Conservation (phyloP, 2,329 filamentous ascomycete genomes). For the Aspergillus sojae region DNA sequence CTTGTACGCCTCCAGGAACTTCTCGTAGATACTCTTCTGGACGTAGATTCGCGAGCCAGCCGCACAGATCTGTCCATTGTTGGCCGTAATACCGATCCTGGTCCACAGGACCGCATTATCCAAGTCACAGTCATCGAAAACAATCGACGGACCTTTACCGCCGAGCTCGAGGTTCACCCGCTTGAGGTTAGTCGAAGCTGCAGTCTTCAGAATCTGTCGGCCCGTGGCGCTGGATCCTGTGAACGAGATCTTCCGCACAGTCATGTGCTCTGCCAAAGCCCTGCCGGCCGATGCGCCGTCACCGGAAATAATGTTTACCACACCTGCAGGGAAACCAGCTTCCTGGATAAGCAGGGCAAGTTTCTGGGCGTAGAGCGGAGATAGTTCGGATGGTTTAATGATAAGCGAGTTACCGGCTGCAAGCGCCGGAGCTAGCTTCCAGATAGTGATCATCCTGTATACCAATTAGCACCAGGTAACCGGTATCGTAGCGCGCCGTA, state of each 20-base stretch:
- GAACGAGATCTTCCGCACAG: slow-evolving; percentile 37
- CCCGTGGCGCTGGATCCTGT: slow-evolving; percentile 36
- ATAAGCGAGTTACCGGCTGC: slow-evolving; percentile 72
- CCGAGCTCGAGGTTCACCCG: slow-evolving; percentile 39
- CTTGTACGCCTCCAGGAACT: slow-evolving; percentile 37
- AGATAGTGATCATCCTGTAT: slow-evolving; percentile 32
- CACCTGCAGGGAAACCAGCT: slow-evolving; percentile 59
- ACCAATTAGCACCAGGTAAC: not conserved
- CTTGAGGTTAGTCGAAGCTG: slow-evolving; percentile 37
- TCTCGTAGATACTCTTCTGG: slow-evolving; percentile 34
- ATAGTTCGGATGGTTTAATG: slow-evolving; percentile 66
- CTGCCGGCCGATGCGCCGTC: slow-evolving; percentile 61
- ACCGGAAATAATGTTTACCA: slow-evolving; percentile 61
- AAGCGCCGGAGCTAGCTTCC: slow-evolving; percentile 65
- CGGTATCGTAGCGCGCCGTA: too few species aligned
- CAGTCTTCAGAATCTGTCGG: slow-evolving; percentile 31
- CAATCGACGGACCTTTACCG: slow-evolving; percentile 37
- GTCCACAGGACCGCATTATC: slow-evolving; percentile 35
- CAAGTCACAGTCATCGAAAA: slow-evolving; percentile 39
- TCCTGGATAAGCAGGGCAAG: slow-evolving; percentile 52
- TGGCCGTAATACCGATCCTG: slow-evolving; percentile 30
- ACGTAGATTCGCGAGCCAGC: slow-evolving; percentile 38
- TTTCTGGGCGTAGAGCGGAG: slow-evolving; percentile 53
- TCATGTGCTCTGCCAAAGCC: slow-evolving; percentile 32
- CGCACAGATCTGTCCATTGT: slow-evolving; percentile 38